A percentile compares a stretch with the other conserved stretches of the same genome.
phyloP scores from a whole-genome alignment of 2,329 filamentous ascomycete species.

The Diplodia intermedia region DNA sequence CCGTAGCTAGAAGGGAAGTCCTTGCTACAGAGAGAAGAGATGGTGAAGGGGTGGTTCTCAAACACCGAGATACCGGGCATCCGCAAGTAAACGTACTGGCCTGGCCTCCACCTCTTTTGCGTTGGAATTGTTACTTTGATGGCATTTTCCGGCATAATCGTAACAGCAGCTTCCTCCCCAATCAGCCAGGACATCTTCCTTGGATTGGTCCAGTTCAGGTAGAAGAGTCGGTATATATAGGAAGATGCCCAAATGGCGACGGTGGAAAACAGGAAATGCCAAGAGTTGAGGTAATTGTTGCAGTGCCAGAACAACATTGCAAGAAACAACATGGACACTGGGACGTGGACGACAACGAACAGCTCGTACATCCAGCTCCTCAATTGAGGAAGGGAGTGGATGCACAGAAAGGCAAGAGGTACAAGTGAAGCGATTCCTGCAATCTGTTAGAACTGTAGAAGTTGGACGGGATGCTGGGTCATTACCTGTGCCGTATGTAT shows the following conservation, averaged over 20 bases:
- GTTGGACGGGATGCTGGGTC: conserved; percentile 46
- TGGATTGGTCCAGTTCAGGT: conserved; percentile 87
- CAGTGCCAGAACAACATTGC: conserved; percentile 95
- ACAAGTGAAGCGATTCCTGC: conserved; percentile 72
- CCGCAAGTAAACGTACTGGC: conserved; percentile 91
- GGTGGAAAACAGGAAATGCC: conserved; percentile 86
- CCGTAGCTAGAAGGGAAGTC: conserved; percentile 94
- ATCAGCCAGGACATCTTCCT: conserved; percentile 81
- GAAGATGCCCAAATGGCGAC: conserved; percentile 79
- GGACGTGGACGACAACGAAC: conserved; percentile 82
- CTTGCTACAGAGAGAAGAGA: conserved; percentile 88
- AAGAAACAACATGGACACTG: conserved; percentile 79
- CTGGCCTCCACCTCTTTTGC: conserved; percentile 89
- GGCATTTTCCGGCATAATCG: conserved; percentile 89
- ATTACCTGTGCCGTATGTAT: conserved; percentile 81
- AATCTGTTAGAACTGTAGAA: conserved; percentile 34
- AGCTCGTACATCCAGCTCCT: conserved; percentile 82
- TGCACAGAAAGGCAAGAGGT: conserved; percentile 80
- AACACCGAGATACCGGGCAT: conserved; percentile 92
- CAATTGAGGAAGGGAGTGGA: conserved; percentile 82
- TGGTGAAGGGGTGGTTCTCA: conserved; percentile 95
- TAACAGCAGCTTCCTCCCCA: conserved; percentile 89
- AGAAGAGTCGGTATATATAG: conserved; percentile 77
- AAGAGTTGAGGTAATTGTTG: conserved; percentile 88
- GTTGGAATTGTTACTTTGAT: conserved; percentile 95